Evolutionary conservation across 75 land plant species (phyloP), one percentile per base, ranked within the genome.

Genomic region (Gnetum montanum): DNA sequence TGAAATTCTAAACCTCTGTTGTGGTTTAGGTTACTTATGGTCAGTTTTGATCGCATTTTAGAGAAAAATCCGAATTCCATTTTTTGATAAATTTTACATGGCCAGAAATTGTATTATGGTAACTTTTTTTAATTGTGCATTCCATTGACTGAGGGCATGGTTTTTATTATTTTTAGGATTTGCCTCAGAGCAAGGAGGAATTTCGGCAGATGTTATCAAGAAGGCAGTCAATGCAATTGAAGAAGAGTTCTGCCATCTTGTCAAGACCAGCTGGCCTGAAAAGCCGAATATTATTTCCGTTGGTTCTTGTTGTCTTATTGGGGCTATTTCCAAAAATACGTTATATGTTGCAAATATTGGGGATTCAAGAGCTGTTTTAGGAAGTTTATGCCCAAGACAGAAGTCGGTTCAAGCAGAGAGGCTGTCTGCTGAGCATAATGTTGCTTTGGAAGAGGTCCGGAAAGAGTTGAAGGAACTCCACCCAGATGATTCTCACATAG

Each of bases 301-400:
- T n/a, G 88, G 90, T n/a, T 78, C 90, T 2, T 86, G 90, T 51
- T 86, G 90, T 57, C 67, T 86, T 7, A 65, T 86, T 23, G 90
- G 90, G 5, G 90, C 73, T 0, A 78, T 86, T 43, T 57, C 73
- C 18, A 62, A 67, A 20, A 63, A 63, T 31, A 50, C 41, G 12
- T 31, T 85, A 35, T 83, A 78, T 43, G 64, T 86, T 12, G 90
- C 90, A 12, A 86, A 86, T 60, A 54, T 83, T 12, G 90, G 90
- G 0, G 89, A 85, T 34, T 85, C 89, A 25, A 50, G 89, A 52
- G 89, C 67, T 30, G 75, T 53, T 34, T 53, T 53, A 25, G 55
- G 55, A 31, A 53, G 55, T 53, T 20, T 22, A 5, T 33, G 55
- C 55, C 26, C 28, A 53, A 53, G 36, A 3, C 31, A 53, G 31